Base-by-base conservation (phyloP, 2,329 filamentous ascomycete species). In the Graphilbum sp. region DNA sequence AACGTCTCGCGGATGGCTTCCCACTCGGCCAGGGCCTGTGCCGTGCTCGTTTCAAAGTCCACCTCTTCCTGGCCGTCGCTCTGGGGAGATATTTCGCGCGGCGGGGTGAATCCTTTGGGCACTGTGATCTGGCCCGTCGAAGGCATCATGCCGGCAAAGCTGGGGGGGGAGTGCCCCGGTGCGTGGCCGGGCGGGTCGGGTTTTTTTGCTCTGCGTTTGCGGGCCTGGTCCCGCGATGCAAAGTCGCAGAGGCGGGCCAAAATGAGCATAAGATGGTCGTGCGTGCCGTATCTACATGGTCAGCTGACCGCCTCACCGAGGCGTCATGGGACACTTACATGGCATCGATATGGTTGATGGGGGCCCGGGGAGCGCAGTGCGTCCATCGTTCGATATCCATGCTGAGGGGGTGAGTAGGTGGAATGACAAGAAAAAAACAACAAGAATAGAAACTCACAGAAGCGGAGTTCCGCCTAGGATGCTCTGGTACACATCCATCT, bases 401-500 rank as follows among this genome's bases (percentile, higher is more conserved):
- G 43, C 85, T 92, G 12, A 12, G 25, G 27, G 7, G 15, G 36
- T 23, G 2, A 17, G 21, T 25, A 37, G 17, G 21, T 42, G 34
- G 43, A 45, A 20, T 44, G 42, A 29, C 32, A 31, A 24, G 19
- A 21, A 27, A 23, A 9, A 35, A 30, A 34, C 19, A 23, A 25
- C 5, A 37, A 23, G 18, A 19, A 33, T 34, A 24, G 30, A 32
- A 19, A 69, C 85, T 68, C 63, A 94, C 85, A 95, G 78, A 34
- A 92, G 63, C 44, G 70, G 70, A 32, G 88, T 87, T 9, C 85
- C 88, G 47, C 87, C 90, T 19, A 96, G 63, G 43, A 95, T 73
- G 52, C 83, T 86, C 54, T 95, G 88, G 48, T 88, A 92, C 9
- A 82, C 75, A 54, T 96, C 90, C 64, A 95, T 90, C 56, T 94